phyloP scores from a whole-genome alignment of 2,329 filamentous ascomycete genomes.

The Diplodia seriata region DNA sequence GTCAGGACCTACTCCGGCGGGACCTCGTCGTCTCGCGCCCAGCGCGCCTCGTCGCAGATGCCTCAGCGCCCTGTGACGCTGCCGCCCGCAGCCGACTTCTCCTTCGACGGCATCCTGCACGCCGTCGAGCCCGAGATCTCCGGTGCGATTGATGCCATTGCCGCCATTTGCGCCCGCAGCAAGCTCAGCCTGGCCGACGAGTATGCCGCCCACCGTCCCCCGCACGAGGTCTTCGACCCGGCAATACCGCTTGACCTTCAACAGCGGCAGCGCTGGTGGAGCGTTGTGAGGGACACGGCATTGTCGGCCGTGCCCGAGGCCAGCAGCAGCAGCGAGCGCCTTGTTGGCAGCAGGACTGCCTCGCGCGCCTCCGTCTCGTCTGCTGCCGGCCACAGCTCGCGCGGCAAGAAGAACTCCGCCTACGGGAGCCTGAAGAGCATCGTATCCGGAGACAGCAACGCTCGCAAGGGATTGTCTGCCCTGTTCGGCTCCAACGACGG shows the following conservation, averaged over 20 bases:
- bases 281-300: conserved; percentile 47
- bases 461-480: conserved; percentile 24
- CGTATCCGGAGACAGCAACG: conserved; percentile 33
- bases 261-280: conserved; percentile 42
- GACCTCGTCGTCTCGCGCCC: not conserved
- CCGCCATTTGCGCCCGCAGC: conserved; percentile 68
- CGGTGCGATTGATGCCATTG: conserved; percentile 65
- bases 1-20: conserved; percentile 50
- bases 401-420: conserved; percentile 33
- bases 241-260: conserved; percentile 38
- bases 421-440: conserved; percentile 36
- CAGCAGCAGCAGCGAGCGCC: conserved; percentile 54
- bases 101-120: conserved; percentile 62
- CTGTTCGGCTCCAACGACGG: conserved; percentile 25
- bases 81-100: conserved; percentile 61
- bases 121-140: conserved; percentile 66
- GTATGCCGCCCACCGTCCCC: conserved; percentile 67
- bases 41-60: conserved; percentile 14
- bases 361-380: conserved; percentile 22
- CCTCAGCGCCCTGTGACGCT: conserved; percentile 38
- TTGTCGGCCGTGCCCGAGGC: conserved; percentile 57
- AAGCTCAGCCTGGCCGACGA: conserved; percentile 67
- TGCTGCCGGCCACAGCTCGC: conserved; percentile 26
- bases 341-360: conserved; percentile 38
- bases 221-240: conserved; percentile 59